Evolutionary conservation across 768 basidiomycete genomes (phyloP), one percentile per base, ranked within the genome.

Genomic region (Gloeophyllum trabeum): DNA sequence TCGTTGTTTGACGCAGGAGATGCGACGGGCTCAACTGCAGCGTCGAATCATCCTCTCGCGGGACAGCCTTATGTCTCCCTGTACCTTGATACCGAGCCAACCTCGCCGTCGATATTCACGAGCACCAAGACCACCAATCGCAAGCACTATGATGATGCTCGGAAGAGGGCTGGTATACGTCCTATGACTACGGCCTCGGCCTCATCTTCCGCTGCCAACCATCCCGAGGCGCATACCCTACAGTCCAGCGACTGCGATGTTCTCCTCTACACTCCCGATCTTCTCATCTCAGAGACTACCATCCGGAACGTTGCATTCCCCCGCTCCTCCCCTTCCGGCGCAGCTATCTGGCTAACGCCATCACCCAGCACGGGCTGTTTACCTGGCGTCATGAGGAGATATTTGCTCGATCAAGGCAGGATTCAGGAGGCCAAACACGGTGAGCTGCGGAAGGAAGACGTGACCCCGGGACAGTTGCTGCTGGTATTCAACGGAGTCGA

Each of bases 301-400:
- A 75, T 83, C 36, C 78, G 69, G 56, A 90, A 88, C 49, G 59
- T 88, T 41, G 81, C 84, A 1, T 71, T 88, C 46, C 71, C 68
- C 48, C 75, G 80, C 10, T 53, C 7, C 20, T 10, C 53, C 3
- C n/a, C n/a, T n/a, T n/a, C n/a, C n/a, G n/a, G n/a, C n/a, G n/a
- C n/a, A n/a, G 55, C 56, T 2, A 51, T 43, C 6, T 90, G 87
- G 87, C 48, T 82, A 43, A 87, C 86, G 1, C 86, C 86, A 18
- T 37, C 36, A 7, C 49, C 69, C 2, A 56, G 61, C 2, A 70
- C 72, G 16, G 85, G 86, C 16, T 86, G 86, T 51, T 69, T 89
- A n/a, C 61, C 71, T 3, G 87, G 86, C 14, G 76, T 84, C 25
- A 62, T 78, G 48, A 69, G 87, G 14, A 67, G 79, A 24, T 83